Conservation (phyloP, 140 eudicot species). For the Stevia rebaudiana region DNA sequence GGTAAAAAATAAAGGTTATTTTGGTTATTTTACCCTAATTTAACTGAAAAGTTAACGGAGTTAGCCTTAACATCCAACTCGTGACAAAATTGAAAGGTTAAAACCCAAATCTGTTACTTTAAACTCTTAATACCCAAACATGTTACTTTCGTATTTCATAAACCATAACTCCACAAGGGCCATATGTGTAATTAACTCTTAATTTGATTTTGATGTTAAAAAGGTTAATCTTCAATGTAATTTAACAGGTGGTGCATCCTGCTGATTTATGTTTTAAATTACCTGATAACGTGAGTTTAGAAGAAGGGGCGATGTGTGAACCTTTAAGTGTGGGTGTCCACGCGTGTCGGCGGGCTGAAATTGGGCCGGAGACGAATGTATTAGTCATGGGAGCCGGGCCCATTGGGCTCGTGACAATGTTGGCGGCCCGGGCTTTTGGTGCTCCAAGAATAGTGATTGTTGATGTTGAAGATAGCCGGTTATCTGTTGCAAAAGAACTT, state of each 20-base stretch:
- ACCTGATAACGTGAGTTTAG: constrained; percentile 65
- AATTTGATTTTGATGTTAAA: background rate
- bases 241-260: constrained; percentile 55
- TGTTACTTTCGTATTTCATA: no score
- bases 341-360: constrained; percentile 65
- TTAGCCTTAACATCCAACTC: no score
- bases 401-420: constrained; percentile 62
- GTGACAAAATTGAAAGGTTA: no score
- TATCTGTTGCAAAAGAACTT: constrained; percentile 58
- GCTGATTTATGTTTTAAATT: constrained; percentile 65
- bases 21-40: no score
- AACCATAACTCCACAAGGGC: no score
- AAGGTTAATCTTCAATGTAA: background rate
- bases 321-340: constrained; percentile 72
- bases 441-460: constrained; percentile 56
- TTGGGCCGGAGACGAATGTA: constrained; percentile 63
- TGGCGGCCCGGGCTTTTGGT: constrained; percentile 76
- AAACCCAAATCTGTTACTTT: no score
- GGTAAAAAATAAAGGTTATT: no score
- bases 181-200: no score
- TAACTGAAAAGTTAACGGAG: no score
- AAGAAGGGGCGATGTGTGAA: constrained; percentile 85
- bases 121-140: no score
- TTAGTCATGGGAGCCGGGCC: constrained; percentile 75
- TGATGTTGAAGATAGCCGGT: constrained; percentile 59